A percentile compares a stretch with the other conserved stretches of the same genome.
Conservation (phyloP, 1,284 basidiomycete genomes). For the Melampsora larici-populina region DNA sequence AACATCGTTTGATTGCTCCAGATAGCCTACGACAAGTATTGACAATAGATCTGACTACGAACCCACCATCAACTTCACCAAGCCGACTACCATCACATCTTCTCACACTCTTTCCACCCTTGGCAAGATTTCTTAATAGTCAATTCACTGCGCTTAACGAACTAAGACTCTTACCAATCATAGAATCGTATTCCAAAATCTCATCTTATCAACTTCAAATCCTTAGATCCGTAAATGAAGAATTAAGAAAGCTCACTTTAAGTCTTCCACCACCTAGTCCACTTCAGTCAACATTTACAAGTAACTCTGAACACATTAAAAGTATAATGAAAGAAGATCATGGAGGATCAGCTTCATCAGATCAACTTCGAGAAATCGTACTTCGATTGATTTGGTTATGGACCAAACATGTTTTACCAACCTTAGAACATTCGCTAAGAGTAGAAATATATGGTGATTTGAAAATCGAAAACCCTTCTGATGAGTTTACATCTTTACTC, state of each 20-base stretch:
- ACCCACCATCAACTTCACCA: background rate
- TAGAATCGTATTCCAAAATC: conserved; percentile 5
- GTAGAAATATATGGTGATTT: conserved; percentile 21
- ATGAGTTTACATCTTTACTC: background rate
- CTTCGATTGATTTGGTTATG: conserved; percentile 13
- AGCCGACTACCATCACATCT: background rate
- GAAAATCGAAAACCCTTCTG: background rate
- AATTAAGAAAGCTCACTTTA: background rate
- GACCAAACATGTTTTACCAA: conserved; percentile 10
- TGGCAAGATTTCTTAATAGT: conserved; percentile 12
- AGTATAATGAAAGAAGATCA: background rate
- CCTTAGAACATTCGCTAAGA: conserved; percentile 20
- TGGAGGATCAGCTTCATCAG: background rate
- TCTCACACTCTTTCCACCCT: conserved; percentile 11
- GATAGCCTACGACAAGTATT: conserved; percentile 13
- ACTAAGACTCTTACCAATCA: conserved; percentile 16
- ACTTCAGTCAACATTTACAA: background rate
- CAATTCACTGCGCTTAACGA: conserved; percentile 34
- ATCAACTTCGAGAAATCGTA: background rate
- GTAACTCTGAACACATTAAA: background rate
- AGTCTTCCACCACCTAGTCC: background rate
- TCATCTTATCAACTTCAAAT: background rate
- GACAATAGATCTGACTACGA: background rate
- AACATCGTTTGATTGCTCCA: conserved; percentile 13
- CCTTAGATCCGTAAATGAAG: background rate